Conservation (phyloP, 108 stramenopile species). For the Conticribra weissflogii region DNA sequence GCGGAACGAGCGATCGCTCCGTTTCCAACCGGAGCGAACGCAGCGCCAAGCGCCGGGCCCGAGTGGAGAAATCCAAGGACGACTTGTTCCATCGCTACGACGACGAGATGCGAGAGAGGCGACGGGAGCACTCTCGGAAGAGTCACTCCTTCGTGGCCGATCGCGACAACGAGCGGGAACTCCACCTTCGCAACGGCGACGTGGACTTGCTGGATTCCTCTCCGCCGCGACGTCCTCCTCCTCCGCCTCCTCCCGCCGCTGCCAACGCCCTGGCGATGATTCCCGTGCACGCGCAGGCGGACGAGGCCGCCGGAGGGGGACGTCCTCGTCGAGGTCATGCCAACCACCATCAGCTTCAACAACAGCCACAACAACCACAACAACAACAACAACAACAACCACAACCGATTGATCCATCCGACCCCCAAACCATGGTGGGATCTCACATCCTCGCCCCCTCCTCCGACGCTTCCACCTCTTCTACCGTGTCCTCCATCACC, state of each 20-base stretch:
- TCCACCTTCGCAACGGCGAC: background rate
- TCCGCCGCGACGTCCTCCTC: no score
- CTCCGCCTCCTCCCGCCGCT: slow-evolving; percentile 3
- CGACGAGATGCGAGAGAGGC: background rate
- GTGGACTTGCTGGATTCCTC: no score
- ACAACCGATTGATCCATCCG: no score
- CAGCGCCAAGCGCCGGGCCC: background rate
- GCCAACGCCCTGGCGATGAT: slow-evolving; percentile 4
- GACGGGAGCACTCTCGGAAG: background rate
- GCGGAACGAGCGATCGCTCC: background rate
- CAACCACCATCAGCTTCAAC: no score
- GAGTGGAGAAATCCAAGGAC: background rate
- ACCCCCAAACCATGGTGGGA: background rate
- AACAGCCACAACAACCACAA: no score
- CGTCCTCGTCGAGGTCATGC: no score
- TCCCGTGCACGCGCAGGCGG: no score
- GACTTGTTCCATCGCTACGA: background rate
- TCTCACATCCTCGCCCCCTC: background rate
- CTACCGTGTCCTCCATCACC: slow-evolving; percentile 28
- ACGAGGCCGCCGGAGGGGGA: no score
- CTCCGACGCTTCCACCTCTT: background rate
- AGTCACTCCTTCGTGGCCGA: background rate
- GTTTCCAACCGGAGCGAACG: background rate
- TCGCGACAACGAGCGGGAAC: background rate
- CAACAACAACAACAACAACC: no score